Evolutionary conservation across 1,284 basidiomycete species (phyloP), one percentile per base, ranked within the genome.

Genomic region (Calocybe gambosa): DNA sequence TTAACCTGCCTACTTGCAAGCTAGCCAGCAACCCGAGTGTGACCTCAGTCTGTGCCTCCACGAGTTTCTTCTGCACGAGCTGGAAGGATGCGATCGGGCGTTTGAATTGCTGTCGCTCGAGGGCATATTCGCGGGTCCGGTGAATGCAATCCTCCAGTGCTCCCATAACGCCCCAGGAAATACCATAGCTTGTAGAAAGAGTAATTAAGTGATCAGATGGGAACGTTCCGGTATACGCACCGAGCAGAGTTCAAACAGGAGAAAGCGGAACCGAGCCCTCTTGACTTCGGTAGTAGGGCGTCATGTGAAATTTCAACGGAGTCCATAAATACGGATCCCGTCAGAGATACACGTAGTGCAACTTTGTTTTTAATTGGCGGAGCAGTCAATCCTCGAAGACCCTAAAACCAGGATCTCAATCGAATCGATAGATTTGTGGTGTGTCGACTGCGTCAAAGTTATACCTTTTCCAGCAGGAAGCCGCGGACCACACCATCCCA

Each of bases 41-140:
- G 9, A 83, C 80, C 58, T 95, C 92, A 1, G 86, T 90, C 54
- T 89, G 83, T 12, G 94, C 94, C 55, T 97, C 93, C 1, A 88
- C 92, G 15, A 99, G 76, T 68, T 98, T 99, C 78, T 95, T 95
- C 67, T 98, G 95, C 18, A 98, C 78, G 16, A 94, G 80, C 66
- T 99, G 94, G 80, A 96, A 99, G 2, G 87, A 89, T 1, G 91
- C 93, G 3, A 98, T 75, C 0, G 93, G 93, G 28, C 88, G 82
- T 29, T 80, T 74, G 71, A 98, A 98, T 66, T 98, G 94, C 37
- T 85, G 77, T 42, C 92, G 77, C 61, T 97, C 92, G 19, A 97
- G 77, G 1, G 91, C 89, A 62, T 99, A 98, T 21, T 78, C 77
- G 21, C 89, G 77, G 0, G 94, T 80, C 42, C 82, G 80, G 37